Base-by-base conservation (phyloP, 1,139 yeast genomes). In the Hansenula sp. region DNA sequence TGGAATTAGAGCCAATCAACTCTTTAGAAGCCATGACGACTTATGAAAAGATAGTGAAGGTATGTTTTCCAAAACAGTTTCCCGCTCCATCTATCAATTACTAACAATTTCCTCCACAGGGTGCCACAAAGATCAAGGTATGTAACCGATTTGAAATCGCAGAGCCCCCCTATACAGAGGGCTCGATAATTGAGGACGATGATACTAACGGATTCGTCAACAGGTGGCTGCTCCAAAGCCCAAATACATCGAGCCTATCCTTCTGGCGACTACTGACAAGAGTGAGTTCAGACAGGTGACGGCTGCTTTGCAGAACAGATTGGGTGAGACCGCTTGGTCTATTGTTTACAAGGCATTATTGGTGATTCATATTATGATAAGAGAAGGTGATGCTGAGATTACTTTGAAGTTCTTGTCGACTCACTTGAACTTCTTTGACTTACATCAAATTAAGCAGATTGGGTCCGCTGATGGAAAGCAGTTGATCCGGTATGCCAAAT, bases 161-260 rank as follows among this genome's bases (percentile, higher is more conserved):
- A 29, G 21, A 13, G 21, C 29, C 38, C 39, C 38, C 40, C 36
- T 32, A 72, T 25, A 27, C 5, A 29, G 2, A 15, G 5, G 25
- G 13, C 9, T 5, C 9, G n/a, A 12, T 24, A 7, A 24, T 10
- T 21, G 19, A 9, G 19, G 15, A 31, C 21, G 18, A 72, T 76
- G 71, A 76, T 27, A 73, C 76, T 7, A 71, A 71, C 53, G 76
- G 70, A 48, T 70, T 72, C 71, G 40, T 76, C 71, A 68, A 44
- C 70, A 81, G 76, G 80, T 90, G 68, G 98, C 99, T n/a, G 96
- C 98, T 25, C 99, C 99, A 15, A 93, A 93, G 67, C 85, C 95
- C 37, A 93, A 94, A 62, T 94, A 93, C 61, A 84, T 91, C 45
- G 96, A 90, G 65, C 98, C 98, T 2, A 87, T 93, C 46, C 74